Evolutionary conservation across 257 asterid species (phyloP).

Genomic region (Ligustrum vulgare): DNA sequence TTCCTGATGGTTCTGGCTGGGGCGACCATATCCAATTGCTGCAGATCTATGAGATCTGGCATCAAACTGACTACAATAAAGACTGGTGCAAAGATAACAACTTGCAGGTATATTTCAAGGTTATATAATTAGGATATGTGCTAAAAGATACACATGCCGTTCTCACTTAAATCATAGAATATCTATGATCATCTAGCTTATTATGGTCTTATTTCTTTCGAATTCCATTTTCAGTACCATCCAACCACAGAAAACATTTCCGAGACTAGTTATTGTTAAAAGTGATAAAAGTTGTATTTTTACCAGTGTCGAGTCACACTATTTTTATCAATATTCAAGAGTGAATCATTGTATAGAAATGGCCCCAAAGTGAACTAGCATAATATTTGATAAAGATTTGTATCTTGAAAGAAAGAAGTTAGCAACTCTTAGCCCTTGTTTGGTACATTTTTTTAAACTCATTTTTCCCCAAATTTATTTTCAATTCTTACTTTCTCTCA

Average conservation of each 20-base stretch:
- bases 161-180: no score
- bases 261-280: not conserved
- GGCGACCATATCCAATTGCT: slow-evolving; percentile 97
- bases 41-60: slow-evolving; percentile 90
- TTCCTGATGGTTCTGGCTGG: slow-evolving; percentile 92
- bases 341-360: not conserved
- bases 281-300: not conserved
- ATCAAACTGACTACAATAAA: slow-evolving; percentile 55
- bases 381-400: slow-evolving; percentile 9
- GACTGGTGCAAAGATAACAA: slow-evolving; percentile 90
- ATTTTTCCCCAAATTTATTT: not conserved
- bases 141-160: not conserved
- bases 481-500: not conserved
- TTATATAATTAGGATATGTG: not conserved
- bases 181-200: not conserved
- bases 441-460: not conserved
- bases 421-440: not conserved
- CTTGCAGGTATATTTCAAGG: slow-evolving; percentile 56
- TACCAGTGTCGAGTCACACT: not conserved
- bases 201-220: not conserved
- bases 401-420: not conserved
- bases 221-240: not conserved
- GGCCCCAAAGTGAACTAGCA: not conserved
- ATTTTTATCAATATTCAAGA: no score
- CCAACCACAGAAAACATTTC: not conserved